Conservation (phyloP, 2,329 filamentous ascomycete species). For the Penicillium sp. region DNA sequence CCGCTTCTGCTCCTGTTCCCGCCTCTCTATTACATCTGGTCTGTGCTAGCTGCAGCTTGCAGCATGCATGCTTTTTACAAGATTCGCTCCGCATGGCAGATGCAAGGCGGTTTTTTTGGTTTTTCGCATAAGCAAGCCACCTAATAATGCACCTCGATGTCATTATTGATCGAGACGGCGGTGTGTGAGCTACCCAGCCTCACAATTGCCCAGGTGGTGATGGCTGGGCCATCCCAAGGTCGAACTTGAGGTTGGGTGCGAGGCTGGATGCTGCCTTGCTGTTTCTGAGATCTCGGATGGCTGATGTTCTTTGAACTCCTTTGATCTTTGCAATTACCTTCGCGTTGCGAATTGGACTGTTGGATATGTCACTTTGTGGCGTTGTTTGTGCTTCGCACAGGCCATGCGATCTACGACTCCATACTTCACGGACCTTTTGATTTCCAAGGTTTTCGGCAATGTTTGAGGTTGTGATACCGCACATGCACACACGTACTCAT, state of each 20-base stretch:
- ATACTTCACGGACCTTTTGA: slow-evolving; percentile 11
- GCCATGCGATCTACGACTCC: slow-evolving; percentile 11
- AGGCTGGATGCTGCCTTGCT: neutral
- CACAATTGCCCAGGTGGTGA: neutral
- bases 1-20: no score
- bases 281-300: no score
- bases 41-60: neutral
- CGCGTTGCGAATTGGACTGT: neutral
- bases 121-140: neutral
- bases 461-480: slow-evolving; percentile 16
- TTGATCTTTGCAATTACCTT: slow-evolving; percentile 2
- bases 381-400: slow-evolving; percentile 20
- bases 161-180: neutral
- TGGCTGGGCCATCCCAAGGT: neutral
- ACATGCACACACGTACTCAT: slow-evolving; percentile 1
- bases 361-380: slow-evolving; percentile 22
- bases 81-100: slow-evolving; percentile 6
- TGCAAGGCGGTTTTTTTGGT: slow-evolving; percentile 1
- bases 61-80: slow-evolving; percentile 1
- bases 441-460: neutral
- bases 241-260: neutral
- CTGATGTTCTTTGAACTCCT: neutral
- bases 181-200: neutral
- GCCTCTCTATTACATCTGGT: neutral
- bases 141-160: neutral